These are phyloP conservation scores for Candida pseudoviswanathii DNA, from an alignment of 1,139 yeast genomes.

Conservation along the genomic window DNA sequence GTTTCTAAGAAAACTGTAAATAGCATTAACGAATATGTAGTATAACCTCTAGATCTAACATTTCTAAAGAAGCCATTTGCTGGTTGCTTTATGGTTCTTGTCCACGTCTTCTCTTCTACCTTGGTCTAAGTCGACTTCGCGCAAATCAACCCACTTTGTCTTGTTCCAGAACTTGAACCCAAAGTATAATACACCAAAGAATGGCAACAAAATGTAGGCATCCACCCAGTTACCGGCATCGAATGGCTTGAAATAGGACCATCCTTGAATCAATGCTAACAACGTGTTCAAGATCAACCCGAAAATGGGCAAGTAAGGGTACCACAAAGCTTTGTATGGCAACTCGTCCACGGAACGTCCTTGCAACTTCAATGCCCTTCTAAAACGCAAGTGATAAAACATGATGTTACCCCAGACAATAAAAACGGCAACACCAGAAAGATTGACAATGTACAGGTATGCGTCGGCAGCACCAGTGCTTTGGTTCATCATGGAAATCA, in stretches of 20 bases:
- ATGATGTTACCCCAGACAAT: conserved; percentile 60
- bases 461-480: conserved; percentile 57
- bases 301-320: conserved; percentile 54
- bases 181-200: conserved; percentile 45
- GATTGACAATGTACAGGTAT: conserved; percentile 52
- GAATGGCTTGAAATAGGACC: conserved; percentile 67
- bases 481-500: conserved; percentile 52
- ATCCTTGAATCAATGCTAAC: conserved; percentile 66
- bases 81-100: conserved; percentile 10
- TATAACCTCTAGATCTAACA: not conserved
- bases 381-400: conserved; percentile 50
- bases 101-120: conserved; percentile 42
- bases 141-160: conserved; percentile 44
- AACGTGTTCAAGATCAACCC: conserved; percentile 55
- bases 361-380: conserved; percentile 50
- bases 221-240: conserved; percentile 63
- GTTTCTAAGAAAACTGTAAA: too few species aligned
- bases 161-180: conserved; percentile 38
- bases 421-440: conserved; percentile 59
- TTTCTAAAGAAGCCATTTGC: not conserved
- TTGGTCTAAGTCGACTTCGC: conserved; percentile 48
- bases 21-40: too few species aligned
- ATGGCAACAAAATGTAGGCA: conserved; percentile 63
- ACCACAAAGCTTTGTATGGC: conserved; percentile 55
- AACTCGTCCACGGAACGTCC: conserved; percentile 49